These are phyloP conservation scores for Vigna mungo DNA, from an alignment of 306 rosid genomes.

Conservation along the genomic window DNA sequence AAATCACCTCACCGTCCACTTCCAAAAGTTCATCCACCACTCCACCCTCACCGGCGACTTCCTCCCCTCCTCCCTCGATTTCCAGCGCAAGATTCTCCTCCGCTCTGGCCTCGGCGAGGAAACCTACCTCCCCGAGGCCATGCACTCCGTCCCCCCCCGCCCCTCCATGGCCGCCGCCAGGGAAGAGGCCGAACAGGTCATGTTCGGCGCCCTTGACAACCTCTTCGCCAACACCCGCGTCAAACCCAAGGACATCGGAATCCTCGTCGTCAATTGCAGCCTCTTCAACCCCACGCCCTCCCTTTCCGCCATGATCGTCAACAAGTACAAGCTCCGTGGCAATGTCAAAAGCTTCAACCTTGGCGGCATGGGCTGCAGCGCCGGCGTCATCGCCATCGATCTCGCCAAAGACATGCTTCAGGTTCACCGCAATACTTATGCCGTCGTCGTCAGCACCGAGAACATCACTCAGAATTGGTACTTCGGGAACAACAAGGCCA, in stretches of 20 bases:
- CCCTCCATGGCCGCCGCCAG: conserved; percentile 64
- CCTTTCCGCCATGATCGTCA: conserved; percentile 73
- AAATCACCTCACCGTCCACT: conserved; percentile 28
- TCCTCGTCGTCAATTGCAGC: conserved; percentile 75
- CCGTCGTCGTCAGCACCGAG: conserved; percentile 69
- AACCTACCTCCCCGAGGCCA: conserved; percentile 58
- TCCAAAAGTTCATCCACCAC: conserved; percentile 54
- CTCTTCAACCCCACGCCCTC: conserved; percentile 79
- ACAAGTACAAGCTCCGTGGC: conserved; percentile 63
- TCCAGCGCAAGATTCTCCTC: conserved; percentile 61
- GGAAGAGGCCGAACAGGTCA: conserved; percentile 62
- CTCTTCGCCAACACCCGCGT: conserved; percentile 49
- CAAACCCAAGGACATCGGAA: conserved; percentile 57
- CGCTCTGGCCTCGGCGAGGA: conserved; percentile 68
- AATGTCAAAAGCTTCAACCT: conserved; percentile 60
- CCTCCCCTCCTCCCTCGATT: conserved; percentile 55
- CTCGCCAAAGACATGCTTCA: conserved; percentile 70
- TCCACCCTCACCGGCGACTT: conserved; percentile 59
- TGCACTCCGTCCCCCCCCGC: conserved; percentile 55
- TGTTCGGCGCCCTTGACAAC: conserved; percentile 62
- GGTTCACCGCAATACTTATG: conserved; percentile 63
- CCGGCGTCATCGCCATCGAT: conserved; percentile 71
- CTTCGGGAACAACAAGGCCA: conserved; percentile 68
- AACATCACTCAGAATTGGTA: conserved; percentile 78
- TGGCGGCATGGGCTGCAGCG: conserved; percentile 80